Percentiles rank a stretch among this genome's conserved stretches.
Conservation (phyloP, 805 yeast species). For the Maudiozyma saulgeensis region DNA sequence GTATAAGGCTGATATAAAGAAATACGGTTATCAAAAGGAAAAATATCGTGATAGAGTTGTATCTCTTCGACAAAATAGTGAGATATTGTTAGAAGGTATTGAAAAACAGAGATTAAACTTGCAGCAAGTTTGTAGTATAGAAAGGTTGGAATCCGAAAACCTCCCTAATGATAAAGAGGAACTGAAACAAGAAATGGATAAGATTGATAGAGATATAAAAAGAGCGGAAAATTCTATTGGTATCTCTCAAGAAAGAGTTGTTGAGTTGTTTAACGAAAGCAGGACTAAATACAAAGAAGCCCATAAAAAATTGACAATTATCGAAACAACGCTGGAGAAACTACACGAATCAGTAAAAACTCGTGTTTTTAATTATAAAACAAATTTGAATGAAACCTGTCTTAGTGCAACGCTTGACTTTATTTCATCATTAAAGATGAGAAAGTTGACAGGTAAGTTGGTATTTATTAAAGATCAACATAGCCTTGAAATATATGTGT, state of each 20-base stretch:
- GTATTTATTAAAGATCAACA: conserved; percentile 47
- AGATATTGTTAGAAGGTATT: conserved; percentile 23
- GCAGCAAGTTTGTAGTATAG: conserved; percentile 36
- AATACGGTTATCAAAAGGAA: conserved; percentile 16
- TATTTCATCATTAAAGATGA: conserved; percentile 45
- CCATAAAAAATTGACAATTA: conserved; percentile 30
- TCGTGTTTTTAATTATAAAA: conserved; percentile 35
- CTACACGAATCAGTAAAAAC: conserved; percentile 33
- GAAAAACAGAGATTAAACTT: conserved; percentile 27
- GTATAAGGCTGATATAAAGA: conserved; percentile 18
- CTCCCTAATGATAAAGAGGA: conserved; percentile 37
- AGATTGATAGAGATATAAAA: conserved; percentile 38
- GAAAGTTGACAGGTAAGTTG: conserved; percentile 70
- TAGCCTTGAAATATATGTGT: conserved; percentile 47
- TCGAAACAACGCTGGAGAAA: conserved; percentile 27
- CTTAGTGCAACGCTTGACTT: conserved; percentile 46
- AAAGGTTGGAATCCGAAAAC: conserved; percentile 34
- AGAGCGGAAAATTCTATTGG: conserved; percentile 48
- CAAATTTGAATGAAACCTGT: conserved; percentile 34
- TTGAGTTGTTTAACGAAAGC: conserved; percentile 36
- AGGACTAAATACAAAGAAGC: conserved; percentile 37
- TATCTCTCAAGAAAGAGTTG: conserved; percentile 46
- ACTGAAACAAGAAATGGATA: conserved; percentile 40
- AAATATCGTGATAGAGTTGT: conserved; percentile 10
- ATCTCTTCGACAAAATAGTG: conserved; percentile 19